Conservation (phyloP, 2,329 filamentous ascomycete genomes). For the Aureobasidium subglaciale region DNA sequence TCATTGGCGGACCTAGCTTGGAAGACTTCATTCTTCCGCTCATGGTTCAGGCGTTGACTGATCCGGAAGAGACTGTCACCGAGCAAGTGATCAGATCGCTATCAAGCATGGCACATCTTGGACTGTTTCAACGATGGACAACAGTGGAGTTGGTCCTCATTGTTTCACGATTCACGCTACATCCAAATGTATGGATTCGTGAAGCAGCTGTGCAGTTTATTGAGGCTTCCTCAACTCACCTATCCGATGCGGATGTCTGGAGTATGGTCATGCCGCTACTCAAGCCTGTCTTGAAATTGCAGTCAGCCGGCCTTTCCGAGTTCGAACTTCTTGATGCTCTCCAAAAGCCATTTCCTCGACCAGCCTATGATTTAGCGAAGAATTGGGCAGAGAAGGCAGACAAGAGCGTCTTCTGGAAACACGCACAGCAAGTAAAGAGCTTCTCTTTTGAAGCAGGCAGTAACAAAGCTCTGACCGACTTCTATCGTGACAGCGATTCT, state of each 20-base stretch:
- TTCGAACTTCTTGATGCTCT: constrained; percentile 70
- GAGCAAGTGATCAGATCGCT: constrained; percentile 84
- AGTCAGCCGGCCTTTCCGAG: constrained; percentile 63
- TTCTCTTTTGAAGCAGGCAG: constrained; percentile 48
- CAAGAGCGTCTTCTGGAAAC: constrained; percentile 80
- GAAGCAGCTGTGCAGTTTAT: constrained; percentile 84
- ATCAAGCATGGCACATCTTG: constrained; percentile 79
- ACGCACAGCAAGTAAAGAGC: constrained; percentile 60
- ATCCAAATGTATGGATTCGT: constrained; percentile 91
- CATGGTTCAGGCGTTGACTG: constrained; percentile 90
- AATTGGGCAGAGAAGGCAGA: constrained; percentile 80
- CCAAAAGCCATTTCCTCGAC: constrained; percentile 70
- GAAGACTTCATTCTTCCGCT: constrained; percentile 94
- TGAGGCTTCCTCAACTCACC: constrained; percentile 63
- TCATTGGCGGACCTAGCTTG: constrained; percentile 78
- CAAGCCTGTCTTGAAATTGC: constrained; percentile 71
- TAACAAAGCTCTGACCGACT: constrained; percentile 16
- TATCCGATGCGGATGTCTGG: constrained; percentile 72
- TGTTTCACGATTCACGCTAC: constrained; percentile 77
- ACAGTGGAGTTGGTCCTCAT: constrained; percentile 84
- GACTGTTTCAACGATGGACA: constrained; percentile 75
- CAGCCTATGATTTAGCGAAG: constrained; percentile 77
- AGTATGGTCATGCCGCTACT: constrained; percentile 79
- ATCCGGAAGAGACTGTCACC: constrained; percentile 89
- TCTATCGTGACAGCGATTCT: constrained; percentile 37